Percentiles rank a stretch among this genome's conserved stretches.
Conservation (phyloP, 192 early-diverging fungal genomes). For the Irineochytrium annulatum region DNA sequence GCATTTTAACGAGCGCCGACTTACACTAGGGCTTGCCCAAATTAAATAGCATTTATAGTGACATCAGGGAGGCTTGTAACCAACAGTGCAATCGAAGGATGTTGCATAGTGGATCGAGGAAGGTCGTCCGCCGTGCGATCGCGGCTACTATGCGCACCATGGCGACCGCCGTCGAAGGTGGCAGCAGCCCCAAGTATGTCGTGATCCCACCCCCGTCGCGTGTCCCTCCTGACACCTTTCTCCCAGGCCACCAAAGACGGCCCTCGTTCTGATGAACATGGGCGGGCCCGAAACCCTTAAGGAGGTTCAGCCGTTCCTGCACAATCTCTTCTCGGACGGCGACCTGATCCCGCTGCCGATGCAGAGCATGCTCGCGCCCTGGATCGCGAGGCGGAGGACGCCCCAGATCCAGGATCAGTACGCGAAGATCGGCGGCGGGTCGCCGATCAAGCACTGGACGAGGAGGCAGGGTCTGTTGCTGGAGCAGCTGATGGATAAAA, state of each 20-base stretch:
- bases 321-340: constrained; percentile 81
- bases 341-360: constrained; percentile 90
- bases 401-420: constrained; percentile 88
- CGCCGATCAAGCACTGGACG: constrained; percentile 90
- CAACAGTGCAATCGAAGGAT: no score
- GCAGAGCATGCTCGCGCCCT: constrained; percentile 65
- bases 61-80: no score
- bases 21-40: no score
- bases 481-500: constrained; percentile 67
- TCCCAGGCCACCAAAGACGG: constrained; percentile 49
- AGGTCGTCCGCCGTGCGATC: no score
- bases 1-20: no score
- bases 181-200: no score
- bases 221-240: no score
- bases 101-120: no score
- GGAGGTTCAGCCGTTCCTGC: constrained; percentile 77
- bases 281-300: constrained; percentile 78
- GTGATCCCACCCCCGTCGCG: no score
- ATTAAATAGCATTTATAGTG: no score
- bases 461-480: constrained; percentile 76
- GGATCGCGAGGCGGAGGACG: constrained; percentile 78
- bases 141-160: no score
- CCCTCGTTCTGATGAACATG: constrained; percentile 89
- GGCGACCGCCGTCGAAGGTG: no score
- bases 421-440: constrained; percentile 88